phyloP scores from a whole-genome alignment of 1,284 basidiomycete genomes.

The Mycena sp. region DNA sequence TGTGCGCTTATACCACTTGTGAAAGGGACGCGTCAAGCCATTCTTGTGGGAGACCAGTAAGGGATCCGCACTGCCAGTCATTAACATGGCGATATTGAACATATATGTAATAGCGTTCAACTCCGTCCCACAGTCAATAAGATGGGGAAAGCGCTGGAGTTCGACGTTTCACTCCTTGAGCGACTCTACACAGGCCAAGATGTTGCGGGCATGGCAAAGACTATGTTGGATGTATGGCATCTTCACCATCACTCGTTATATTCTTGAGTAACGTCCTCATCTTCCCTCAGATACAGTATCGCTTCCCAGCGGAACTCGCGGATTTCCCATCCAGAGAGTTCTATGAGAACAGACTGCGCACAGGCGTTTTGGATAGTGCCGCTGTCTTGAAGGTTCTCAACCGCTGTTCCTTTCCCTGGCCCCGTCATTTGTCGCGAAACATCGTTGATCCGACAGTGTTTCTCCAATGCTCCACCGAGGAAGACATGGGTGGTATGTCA shows the following conservation, averaged over 20 bases:
- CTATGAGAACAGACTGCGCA: slow-evolving; percentile 61
- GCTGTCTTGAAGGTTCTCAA: slow-evolving; percentile 52
- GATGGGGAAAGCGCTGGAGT: slow-evolving; percentile 63
- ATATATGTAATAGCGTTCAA: slow-evolving; percentile 58
- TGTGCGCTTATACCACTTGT: slow-evolving; percentile 70
- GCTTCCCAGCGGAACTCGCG: slow-evolving; percentile 65
- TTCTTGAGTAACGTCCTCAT: not conserved
- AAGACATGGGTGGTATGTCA: slow-evolving; percentile 66
- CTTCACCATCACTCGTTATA: not conserved
- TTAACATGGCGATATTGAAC: not conserved
- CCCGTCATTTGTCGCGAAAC: slow-evolving; percentile 36
- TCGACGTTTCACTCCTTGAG: slow-evolving; percentile 69
- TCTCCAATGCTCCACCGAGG: slow-evolving; percentile 63
- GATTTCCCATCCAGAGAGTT: slow-evolving; percentile 69
- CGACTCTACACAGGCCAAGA: slow-evolving; percentile 57
- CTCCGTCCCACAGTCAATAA: slow-evolving; percentile 68
- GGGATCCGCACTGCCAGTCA: slow-evolving; percentile 34
- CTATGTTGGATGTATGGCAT: slow-evolving; percentile 65
- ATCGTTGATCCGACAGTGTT: slow-evolving; percentile 61
- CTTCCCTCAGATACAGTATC: slow-evolving; percentile 60
- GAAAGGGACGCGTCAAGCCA: slow-evolving; percentile 63
- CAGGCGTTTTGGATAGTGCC: slow-evolving; percentile 52
- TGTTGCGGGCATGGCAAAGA: slow-evolving; percentile 52
- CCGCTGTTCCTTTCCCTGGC: slow-evolving; percentile 65
- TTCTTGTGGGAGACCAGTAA: slow-evolving; percentile 76